Percentiles rank a stretch among this genome's conserved stretches.
These are phyloP conservation scores for Aspergillus awamori DNA, from an alignment of 2,329 filamentous ascomycete genomes.

Conservation along the genomic window DNA sequence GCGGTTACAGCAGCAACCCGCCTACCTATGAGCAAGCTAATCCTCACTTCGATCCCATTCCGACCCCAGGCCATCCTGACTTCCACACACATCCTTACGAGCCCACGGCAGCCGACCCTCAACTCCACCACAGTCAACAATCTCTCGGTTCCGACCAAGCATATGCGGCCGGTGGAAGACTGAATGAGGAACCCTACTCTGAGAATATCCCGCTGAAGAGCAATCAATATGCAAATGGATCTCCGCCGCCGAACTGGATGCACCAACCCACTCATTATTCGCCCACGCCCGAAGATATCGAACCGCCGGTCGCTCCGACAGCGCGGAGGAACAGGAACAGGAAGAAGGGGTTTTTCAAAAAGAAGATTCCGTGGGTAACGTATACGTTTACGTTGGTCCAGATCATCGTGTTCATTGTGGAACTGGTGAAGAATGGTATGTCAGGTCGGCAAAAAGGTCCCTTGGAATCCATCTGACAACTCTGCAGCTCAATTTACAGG, in stretches of 20 bases:
- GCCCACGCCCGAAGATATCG: conserved; percentile 54
- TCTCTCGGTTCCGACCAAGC: conserved; percentile 39
- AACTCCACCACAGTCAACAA: conserved; percentile 42
- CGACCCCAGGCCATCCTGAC: conserved; percentile 26
- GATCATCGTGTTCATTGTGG: conserved; percentile 82
- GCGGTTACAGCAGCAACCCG: conserved; percentile 37
- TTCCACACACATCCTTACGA: conserved; percentile 38
- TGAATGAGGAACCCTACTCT: conserved; percentile 42
- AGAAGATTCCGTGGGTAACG: conserved; percentile 74
- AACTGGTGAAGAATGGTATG: conserved; percentile 80
- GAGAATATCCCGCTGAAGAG: conserved; percentile 48
- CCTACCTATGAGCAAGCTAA: conserved; percentile 38
- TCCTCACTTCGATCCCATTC: conserved; percentile 39
- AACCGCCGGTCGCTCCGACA: conserved; percentile 22
- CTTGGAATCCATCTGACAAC: conserved; percentile 13
- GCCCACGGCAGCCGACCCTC: conserved; percentile 47
- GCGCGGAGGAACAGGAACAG: conserved; percentile 25
- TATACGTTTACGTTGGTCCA: conserved; percentile 79
- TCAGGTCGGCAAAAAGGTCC: conserved; percentile 32
- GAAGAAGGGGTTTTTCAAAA: conserved; percentile 59
- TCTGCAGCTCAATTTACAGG: conserved; percentile 71
- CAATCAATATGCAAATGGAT: conserved; percentile 38
- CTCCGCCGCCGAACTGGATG: conserved; percentile 41
- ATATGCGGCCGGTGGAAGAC: conserved; percentile 35
- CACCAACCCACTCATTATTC: conserved; percentile 49